These are phyloP conservation scores for Oryza officinalis DNA, from an alignment of 176 grass and related monocot genomes.

Conservation along the genomic window DNA sequence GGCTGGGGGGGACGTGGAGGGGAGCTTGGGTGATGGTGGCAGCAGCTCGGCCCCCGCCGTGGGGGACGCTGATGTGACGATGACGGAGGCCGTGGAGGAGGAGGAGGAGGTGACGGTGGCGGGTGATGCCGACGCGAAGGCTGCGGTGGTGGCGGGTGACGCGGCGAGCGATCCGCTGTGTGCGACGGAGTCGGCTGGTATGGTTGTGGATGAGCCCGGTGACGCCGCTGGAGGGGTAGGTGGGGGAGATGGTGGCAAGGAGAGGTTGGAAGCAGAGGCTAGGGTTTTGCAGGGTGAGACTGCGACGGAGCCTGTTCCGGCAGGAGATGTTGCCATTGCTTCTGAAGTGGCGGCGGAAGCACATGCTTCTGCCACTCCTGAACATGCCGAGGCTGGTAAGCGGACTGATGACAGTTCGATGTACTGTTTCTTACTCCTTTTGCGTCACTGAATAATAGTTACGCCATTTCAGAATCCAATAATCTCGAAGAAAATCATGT, in stretches of 20 bases:
- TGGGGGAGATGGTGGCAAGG: conserved; percentile 3
- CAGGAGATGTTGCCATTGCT: conserved; percentile 8
- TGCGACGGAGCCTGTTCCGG: neutral
- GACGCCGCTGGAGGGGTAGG: neutral
- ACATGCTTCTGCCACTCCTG: neutral
- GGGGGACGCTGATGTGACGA: conserved; percentile 22
- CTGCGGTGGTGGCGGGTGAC: neutral
- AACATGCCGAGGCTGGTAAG: conserved; percentile 32
- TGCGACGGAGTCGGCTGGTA: conserved; percentile 29
- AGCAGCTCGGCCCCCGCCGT: neutral
- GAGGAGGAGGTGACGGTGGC: neutral
- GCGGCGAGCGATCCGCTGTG: conserved; percentile 20
- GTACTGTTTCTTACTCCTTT: neutral
- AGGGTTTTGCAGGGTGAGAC: neutral
- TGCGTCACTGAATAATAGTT: neutral
- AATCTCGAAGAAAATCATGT: neutral
- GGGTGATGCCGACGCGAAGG: neutral
- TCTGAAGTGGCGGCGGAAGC: neutral
- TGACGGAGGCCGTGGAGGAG: conserved; percentile 24
- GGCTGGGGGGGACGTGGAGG: neutral
- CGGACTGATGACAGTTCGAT: neutral
- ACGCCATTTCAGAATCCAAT: conserved; percentile 2
- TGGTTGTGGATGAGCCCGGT: conserved; percentile 13
- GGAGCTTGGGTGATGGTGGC: neutral
- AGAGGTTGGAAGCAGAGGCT: conserved; percentile 2